A percentile compares a stretch with the other conserved stretches of the same genome.
Conservation (phyloP, 352 stramenopile species). For the Phytophthora litchii region DNA sequence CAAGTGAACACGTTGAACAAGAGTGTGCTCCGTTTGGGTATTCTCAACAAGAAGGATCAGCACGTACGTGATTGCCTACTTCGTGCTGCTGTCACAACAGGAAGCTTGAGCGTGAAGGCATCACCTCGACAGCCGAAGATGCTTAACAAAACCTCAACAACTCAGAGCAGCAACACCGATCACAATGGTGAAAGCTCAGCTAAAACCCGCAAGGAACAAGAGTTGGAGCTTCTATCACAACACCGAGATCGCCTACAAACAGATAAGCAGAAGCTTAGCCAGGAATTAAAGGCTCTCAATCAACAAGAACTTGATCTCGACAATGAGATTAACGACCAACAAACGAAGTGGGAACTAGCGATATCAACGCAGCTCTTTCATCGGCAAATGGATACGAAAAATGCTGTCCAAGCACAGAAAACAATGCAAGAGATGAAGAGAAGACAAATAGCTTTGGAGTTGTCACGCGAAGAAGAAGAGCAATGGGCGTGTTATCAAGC, state of each 20-base stretch:
- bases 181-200: constrained; percentile 9
- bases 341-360: constrained; percentile 50
- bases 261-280: constrained; percentile 41
- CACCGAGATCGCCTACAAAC: constrained; percentile 39
- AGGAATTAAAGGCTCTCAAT: constrained; percentile 33
- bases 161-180: constrained; percentile 5
- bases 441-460: constrained; percentile 43
- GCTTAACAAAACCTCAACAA: constrained; percentile 5
- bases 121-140: constrained; percentile 11
- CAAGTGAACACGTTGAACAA: constrained; percentile 49
- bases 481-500: constrained; percentile 58
- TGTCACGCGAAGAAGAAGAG: constrained; percentile 62
- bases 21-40: constrained; percentile 44
- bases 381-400: constrained; percentile 46
- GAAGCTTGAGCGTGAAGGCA: constrained; percentile 8
- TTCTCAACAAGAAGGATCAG: constrained; percentile 63
- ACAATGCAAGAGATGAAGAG: constrained; percentile 44
- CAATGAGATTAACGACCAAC: constrained; percentile 37
- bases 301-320: constrained; percentile 38
- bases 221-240: constrained; percentile 47
- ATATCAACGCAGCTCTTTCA: constrained; percentile 59
- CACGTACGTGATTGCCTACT: constrained; percentile 62
- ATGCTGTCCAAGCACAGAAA: constrained; percentile 14
- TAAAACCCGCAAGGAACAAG: constrained; percentile 34
- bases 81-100: constrained; percentile 23